These are phyloP conservation scores for Russula olivacea DNA, from an alignment of 768 basidiomycete genomes.

Conservation along the genomic window DNA sequence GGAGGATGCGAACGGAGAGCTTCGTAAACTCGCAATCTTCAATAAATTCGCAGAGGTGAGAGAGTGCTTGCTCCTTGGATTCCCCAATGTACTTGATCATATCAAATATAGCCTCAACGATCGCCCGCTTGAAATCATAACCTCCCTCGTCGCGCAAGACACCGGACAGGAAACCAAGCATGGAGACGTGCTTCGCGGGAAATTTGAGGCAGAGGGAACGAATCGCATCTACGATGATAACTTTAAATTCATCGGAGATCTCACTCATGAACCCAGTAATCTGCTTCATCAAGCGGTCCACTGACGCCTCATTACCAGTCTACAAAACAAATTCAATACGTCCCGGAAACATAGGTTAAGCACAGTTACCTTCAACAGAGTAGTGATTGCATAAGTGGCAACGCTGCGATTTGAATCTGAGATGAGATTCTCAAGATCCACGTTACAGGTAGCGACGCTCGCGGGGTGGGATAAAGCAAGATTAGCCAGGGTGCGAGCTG, in stretches of 20 bases:
- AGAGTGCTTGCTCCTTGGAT: conserved; percentile 94
- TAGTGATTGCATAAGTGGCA: conserved; percentile 98
- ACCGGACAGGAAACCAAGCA: conserved; percentile 96
- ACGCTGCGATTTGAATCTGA: conserved; percentile 93
- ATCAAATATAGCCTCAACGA: conserved; percentile 99
- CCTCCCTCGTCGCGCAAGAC: conserved; percentile 97
- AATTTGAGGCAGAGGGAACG: conserved; percentile 98
- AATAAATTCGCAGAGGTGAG: conserved; percentile 98
- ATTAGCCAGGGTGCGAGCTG: conserved; percentile 88
- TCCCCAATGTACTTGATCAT: conserved; percentile 98
- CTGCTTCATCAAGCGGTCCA: conserved; percentile 98
- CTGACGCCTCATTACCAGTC: conserved; percentile 99
- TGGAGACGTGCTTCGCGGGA: conserved; percentile 91
- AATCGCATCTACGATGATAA: conserved; percentile 98
- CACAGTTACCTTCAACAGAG: conserved; percentile 76
- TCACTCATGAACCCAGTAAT: conserved; percentile 99
- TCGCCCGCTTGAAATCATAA: conserved; percentile 98
- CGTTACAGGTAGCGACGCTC: conserved; percentile 87
- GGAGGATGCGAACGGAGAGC: conserved; percentile 92
- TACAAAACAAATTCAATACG: conserved; percentile 31
- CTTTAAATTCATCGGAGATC: conserved; percentile 99
- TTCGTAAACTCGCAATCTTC: conserved; percentile 99
- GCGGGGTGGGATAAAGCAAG: conserved; percentile 82
- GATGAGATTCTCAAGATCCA: conserved; percentile 95
- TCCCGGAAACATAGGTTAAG: background rate